phyloP scores from a whole-genome alignment of 73 alveolate genomes.

The Halteria grandinella region DNA sequence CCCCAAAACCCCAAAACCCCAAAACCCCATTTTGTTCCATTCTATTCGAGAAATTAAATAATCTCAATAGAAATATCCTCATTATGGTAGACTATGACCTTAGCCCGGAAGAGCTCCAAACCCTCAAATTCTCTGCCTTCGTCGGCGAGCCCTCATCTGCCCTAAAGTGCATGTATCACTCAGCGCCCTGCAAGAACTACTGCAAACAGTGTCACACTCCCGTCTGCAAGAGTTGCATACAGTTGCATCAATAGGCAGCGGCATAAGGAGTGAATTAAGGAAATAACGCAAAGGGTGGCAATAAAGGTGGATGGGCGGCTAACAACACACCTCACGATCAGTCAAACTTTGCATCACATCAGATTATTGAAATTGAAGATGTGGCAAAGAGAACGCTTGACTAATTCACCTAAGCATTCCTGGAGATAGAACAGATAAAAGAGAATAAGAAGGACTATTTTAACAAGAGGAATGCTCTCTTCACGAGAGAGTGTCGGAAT shows the following conservation, averaged over 20 bases:
- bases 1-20: too few relatives aligned
- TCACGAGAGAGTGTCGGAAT: neutral
- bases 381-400: conserved; percentile 19
- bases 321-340: too few relatives aligned
- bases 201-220: conserved; percentile 38
- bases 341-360: neutral
- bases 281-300: too few relatives aligned
- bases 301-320: too few relatives aligned
- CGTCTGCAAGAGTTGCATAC: conserved; percentile 12
- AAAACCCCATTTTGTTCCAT: too few relatives aligned
- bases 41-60: too few relatives aligned
- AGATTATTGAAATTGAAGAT: conserved; percentile 4
- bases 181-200: conserved; percentile 19
- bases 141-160: conserved; percentile 30
- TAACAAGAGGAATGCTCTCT: neutral
- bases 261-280: neutral
- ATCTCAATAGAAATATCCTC: too few relatives aligned
- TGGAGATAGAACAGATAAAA: neutral
- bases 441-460: neutral
- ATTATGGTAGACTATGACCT: too few relatives aligned
- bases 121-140: conserved; percentile 14
- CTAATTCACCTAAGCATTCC: neutral
- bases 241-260: neutral
- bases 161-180: conserved; percentile 5
- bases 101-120: conserved; percentile 5